Base-by-base conservation (phyloP, 495 filamentous ascomycete genomes). In the Thermothielavioides terrestris region DNA sequence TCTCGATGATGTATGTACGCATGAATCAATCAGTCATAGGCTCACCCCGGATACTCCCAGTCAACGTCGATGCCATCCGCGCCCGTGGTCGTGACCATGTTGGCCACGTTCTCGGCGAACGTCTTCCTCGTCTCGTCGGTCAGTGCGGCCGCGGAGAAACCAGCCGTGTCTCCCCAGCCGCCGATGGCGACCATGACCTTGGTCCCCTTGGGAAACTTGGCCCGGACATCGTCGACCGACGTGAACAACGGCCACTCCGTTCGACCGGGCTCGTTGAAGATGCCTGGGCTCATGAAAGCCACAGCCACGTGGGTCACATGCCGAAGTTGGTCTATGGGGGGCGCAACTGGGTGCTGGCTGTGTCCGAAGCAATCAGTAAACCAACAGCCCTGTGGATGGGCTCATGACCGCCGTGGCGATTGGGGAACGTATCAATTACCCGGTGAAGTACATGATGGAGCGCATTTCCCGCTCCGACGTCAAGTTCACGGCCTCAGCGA, bases 31-130 rank as follows among this genome's bases (percentile, higher is more conserved):
- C n/a, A n/a, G 9, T 15, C 8, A 22, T 7, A 8, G 7, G 57
- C 66, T 54, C 60, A 77, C 76, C 71, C 84, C 1, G 85, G 84
- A 59, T 88, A 89, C 55, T 89, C 84, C 85, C 85, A 89, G 59
- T 89, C 84, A 47, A 88, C 79, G 50, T 89, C 85, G 62, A 79
- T 66, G 14, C 71, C 83, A 57, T 88, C 83, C 30, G 83, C 82
- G 0, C 78, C 77, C 10, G 77, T 79, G 10, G 66, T 65, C 2
- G 72, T 64, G 9, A 89, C 68, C 81, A 87, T 83, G 1, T 64
- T 62, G 6, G 75, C 76, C 2, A 87, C 71, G 50, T 86, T 85
- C 48, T 72, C 73, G 20, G 84, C 84, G 57, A 84, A 88, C 18
- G 57, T 69, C 43, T 67, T 57, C 11, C 81, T 75, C 6, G 68